A percentile compares a stretch with the other conserved stretches of the same genome.
Conservation (phyloP, 2,329 filamentous ascomycete species). For the Pseudovirgaria hyperparasitica region DNA sequence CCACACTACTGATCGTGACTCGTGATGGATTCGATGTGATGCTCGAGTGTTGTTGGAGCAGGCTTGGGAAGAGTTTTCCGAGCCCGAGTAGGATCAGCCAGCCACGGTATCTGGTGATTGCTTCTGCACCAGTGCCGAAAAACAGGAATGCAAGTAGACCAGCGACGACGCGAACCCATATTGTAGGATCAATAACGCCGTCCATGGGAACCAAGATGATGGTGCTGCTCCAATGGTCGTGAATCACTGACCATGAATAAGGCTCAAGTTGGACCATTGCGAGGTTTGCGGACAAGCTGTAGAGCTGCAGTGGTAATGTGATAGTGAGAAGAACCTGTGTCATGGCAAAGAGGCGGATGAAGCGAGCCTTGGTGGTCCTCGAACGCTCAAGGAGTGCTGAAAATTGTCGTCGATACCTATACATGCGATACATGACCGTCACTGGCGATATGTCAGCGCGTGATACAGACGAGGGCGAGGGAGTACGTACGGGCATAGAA, state of each 20-base stretch:
- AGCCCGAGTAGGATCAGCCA: slow-evolving; percentile 13
- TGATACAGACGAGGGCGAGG: slow-evolving; percentile 1
- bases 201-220: slow-evolving; percentile 35
- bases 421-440: slow-evolving; percentile 47
- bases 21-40: too few relatives aligned
- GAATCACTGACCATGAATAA: slow-evolving; percentile 42
- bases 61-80: slow-evolving; percentile 17
- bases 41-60: too few relatives aligned
- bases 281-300: slow-evolving; percentile 9
- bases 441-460: slow-evolving; percentile 25
- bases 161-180: slow-evolving; percentile 43
- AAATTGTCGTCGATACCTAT: slow-evolving; percentile 47
- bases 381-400: slow-evolving; percentile 40
- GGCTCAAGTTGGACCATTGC: slow-evolving; percentile 14
- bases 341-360: slow-evolving; percentile 48
- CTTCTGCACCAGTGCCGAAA: slow-evolving; percentile 53
- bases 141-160: slow-evolving; percentile 47
- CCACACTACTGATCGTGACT: too few relatives aligned
- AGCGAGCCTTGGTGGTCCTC: slow-evolving; percentile 45
- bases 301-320: slow-evolving; percentile 41
- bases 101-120: slow-evolving; percentile 22
- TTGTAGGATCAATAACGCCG: slow-evolving; percentile 37
- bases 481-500: slow-evolving; percentile 44
- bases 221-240: slow-evolving; percentile 36
- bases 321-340: slow-evolving; percentile 36